Evolutionary conservation across 306 rosid genomes (phyloP), one percentile per base, ranked within the genome.

Genomic region (Vicia villosa): DNA sequence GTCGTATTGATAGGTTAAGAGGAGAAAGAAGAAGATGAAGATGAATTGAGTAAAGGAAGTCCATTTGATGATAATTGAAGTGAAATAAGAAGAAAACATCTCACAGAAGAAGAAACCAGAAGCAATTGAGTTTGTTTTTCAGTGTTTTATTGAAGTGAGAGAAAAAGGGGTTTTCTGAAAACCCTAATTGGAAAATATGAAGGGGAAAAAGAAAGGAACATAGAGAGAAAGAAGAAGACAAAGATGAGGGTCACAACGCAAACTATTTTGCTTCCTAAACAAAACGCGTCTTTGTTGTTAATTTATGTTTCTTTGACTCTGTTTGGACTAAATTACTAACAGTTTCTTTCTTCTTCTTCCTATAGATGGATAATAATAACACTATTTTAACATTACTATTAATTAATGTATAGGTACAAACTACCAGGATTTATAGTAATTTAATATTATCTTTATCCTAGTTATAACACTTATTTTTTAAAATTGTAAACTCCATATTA

Each of bases 1-100:
- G 50, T 68, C 69, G 66, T 62, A 34, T 0, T 0, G 63, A 26
- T 72, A 72, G 6, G 51, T 1, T 17, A 38, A 68, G 61, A 79
- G 20, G 40, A 55, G 38, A 17, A 65, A 28, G 6, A 74, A 4
- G 2, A 72, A 63, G 1, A 32, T 15, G 17, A 62, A 8, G 5
- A 87, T 28, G 15, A 79, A 78, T 69, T 75, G 64, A 74, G 42
- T 32, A 63, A 45, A 81, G 56, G 74, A 67, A 10, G 21, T 77
- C 72, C 84, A 79, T 81, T 80, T 63, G 10, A 30, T 20, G 0
- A 17, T 0, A 49, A 17, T 17, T 17, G 56, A 59, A 22, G 16
- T 22, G 15, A 11, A 16, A 70, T 34, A 16, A 34, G 63, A 74
- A 32, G 75, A 71, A 84, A 79, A 91, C 97, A 92, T 92, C 63